A percentile compares a stretch with the other conserved stretches of the same genome.
Evolutionary conservation across 1,139 yeast genomes (phyloP).

Genomic region (Yamadazyma songkhlaensis): DNA sequence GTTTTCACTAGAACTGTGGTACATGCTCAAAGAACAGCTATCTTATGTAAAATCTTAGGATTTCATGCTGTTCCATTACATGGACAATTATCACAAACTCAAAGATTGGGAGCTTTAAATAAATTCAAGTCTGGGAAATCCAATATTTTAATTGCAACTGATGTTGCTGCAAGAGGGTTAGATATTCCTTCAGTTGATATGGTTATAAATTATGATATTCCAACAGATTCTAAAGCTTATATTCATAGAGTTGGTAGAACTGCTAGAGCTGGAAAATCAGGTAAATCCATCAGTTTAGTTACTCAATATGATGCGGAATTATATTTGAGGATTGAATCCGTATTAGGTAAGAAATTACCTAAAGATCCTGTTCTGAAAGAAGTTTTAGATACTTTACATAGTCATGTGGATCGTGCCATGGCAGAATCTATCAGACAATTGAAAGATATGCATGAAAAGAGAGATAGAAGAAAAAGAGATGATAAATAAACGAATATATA

Average conservation of each 20-base stretch:
- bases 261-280: conserved; percentile 96
- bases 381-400: conserved; percentile 74
- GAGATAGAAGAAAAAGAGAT: conserved; percentile 25
- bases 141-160: conserved; percentile 88
- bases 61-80: conserved; percentile 91
- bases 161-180: conserved; percentile 96
- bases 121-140: conserved; percentile 86
- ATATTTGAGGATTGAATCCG: conserved; percentile 84
- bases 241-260: conserved; percentile 98
- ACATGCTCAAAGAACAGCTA: conserved; percentile 87
- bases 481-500: conserved; percentile 21
- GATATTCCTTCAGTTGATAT: conserved; percentile 95
- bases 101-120: conserved; percentile 88
- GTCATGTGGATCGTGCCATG: conserved; percentile 87
- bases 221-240: conserved; percentile 97
- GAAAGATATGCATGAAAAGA: conserved; percentile 62
- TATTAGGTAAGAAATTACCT: conserved; percentile 73
- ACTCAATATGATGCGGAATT: conserved; percentile 94
- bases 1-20: conserved; percentile 94
- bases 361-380: conserved; percentile 74
- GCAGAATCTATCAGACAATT: conserved; percentile 87
- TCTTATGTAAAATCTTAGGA: conserved; percentile 76
- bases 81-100: conserved; percentile 90
- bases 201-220: conserved; percentile 91
- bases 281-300: conserved; percentile 86